phyloP scores from a whole-genome alignment of 495 filamentous ascomycete species.

The Aspergillus avenaceus region DNA sequence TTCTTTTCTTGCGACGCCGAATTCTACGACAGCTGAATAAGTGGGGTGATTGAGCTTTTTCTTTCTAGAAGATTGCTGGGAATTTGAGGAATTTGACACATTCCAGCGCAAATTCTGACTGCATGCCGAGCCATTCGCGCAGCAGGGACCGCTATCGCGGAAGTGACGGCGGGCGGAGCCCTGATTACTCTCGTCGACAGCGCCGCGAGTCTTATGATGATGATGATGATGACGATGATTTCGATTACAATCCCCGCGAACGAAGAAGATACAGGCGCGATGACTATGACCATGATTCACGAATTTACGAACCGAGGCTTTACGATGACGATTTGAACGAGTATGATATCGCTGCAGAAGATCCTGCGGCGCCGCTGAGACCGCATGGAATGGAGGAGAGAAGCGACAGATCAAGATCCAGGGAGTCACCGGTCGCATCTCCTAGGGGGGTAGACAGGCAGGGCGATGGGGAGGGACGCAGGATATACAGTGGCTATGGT shows the following conservation, averaged over 20 bases:
- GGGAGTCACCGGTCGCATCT: constrained; percentile 11
- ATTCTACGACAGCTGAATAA: neutral
- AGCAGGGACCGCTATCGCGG: constrained; percentile 40
- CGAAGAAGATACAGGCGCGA: constrained; percentile 14
- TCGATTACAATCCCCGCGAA: constrained; percentile 16
- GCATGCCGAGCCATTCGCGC: constrained; percentile 40
- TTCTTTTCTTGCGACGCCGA: neutral
- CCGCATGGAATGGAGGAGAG: constrained; percentile 10
- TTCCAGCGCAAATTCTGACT: constrained; percentile 11
- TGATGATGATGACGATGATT: constrained; percentile 27
- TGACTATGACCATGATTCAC: constrained; percentile 9
- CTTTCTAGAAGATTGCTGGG: neutral
- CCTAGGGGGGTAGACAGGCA: constrained; percentile 15
- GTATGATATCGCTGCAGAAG: constrained; percentile 6
- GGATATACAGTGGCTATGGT: constrained; percentile 1
- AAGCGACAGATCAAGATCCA: constrained; percentile 19
- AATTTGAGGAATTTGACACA: constrained; percentile 2
- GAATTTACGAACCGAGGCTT: neutral
- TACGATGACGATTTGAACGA: constrained; percentile 5
- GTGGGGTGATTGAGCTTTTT: neutral
- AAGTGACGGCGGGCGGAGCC: constrained; percentile 38
- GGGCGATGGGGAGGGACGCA: constrained; percentile 7
- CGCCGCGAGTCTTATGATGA: constrained; percentile 15
- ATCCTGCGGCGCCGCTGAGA: constrained; percentile 6
- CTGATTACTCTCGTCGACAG: constrained; percentile 17